Evolutionary conservation across 768 basidiomycete species (phyloP), one percentile per base, ranked within the genome.

Genomic region (Cubamyces lactineus): DNA sequence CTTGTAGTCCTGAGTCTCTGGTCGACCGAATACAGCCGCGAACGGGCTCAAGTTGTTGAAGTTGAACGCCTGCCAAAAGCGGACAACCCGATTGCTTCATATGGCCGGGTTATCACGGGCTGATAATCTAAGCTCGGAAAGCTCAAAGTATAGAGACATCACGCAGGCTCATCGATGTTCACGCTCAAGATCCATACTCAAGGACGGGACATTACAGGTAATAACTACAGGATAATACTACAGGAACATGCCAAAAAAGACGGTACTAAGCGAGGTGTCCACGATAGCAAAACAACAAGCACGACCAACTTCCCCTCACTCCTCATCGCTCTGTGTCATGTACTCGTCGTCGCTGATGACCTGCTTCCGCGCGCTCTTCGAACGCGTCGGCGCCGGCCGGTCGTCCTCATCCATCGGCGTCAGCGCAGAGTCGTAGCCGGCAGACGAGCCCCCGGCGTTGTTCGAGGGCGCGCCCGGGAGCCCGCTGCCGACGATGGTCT

Each of bases 321-420:
- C 90, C 23, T 91, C 89, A 59, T 92, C 91, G 65, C 87, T 89
- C 26, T 86, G 86, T 67, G 89, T 89, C 70, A 91, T 75, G 71
- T 76, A 77, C 63, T 79, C 78, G 46, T 83, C 82, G 64, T 92
- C 90, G 65, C 89, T 91, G 74, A 91, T 76, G 53, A 92, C 82
- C 74, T 88, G 87, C 71, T 86, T 90, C 64, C 89, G 80, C 30
- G 83, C 85, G 19, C 80, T 77, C 70, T 86, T 88, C 59, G 83
- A 76, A 40, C 86, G 82, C 16, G 84, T 80, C 9, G 79, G 79
- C 28, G 83, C 84, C 53, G 53, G 63, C 46, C 86, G 83, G 48
- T 88, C 87, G 61, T 92, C 91, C 63, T 92, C 90, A 48, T 91
- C 90, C 87, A 92, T 88, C 1, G 89, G 89, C 6, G 88, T 91